Conservation (phyloP, 176 grass and related monocot species). For the Canna indica region DNA sequence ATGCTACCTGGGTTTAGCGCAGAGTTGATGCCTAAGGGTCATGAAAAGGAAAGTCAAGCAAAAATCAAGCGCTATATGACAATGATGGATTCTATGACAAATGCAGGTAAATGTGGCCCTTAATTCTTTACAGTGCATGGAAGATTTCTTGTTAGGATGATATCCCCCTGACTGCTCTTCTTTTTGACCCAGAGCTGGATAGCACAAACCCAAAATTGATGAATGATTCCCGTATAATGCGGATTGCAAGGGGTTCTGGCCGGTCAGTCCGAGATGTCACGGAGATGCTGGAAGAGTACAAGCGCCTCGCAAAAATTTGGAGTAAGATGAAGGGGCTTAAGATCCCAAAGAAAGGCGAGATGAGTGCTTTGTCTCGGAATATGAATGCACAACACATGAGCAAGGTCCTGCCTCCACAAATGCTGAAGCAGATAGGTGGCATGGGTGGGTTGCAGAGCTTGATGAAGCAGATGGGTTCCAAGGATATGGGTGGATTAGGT, state of each 20-base stretch:
- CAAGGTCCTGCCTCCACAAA: conserved; percentile 69
- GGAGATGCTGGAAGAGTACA: conserved; percentile 88
- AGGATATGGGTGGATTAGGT: conserved; percentile 39
- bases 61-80: conserved; percentile 99
- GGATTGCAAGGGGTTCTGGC: conserved; percentile 61
- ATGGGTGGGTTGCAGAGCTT: conserved; percentile 67
- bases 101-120: conserved; percentile 38
- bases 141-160: background rate
- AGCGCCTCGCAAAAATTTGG: conserved; percentile 87
- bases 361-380: conserved; percentile 56
- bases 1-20: conserved; percentile 87
- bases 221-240: conserved; percentile 55
- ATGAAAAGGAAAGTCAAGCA: conserved; percentile 85
- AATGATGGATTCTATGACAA: conserved; percentile 98
- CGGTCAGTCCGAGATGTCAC: conserved; percentile 68
- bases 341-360: conserved; percentile 76
- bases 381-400: conserved; percentile 77
- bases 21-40: conserved; percentile 92
- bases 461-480: conserved; percentile 90
- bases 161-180: background rate
- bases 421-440: conserved; percentile 87
- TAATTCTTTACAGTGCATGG: background rate
- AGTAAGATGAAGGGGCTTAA: conserved; percentile 86
- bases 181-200: conserved; percentile 58
- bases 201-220: conserved; percentile 76